These are phyloP conservation scores for Solanum paucissectum DNA, from an alignment of 257 asterid species.

Conservation along the genomic window DNA sequence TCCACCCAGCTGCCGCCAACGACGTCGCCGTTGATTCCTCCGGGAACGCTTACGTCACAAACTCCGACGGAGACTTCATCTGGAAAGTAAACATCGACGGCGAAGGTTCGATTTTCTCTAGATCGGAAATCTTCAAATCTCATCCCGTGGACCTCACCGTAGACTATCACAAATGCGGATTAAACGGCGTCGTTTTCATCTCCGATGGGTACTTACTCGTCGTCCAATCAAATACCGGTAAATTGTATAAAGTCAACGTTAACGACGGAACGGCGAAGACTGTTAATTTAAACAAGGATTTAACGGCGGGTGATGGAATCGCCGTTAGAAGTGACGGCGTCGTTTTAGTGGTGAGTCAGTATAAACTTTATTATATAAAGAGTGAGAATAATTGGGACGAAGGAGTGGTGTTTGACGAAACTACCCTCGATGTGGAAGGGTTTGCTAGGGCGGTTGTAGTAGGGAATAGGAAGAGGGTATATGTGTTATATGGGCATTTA, in stretches of 20 bases:
- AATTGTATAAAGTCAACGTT: slow-evolving; percentile 47
- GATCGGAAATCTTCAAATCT: slow-evolving; percentile 34
- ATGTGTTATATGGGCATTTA: slow-evolving; percentile 65
- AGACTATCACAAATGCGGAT: slow-evolving; percentile 23
- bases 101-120: slow-evolving; percentile 39
- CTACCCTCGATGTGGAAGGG: slow-evolving; percentile 53
- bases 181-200: slow-evolving; percentile 58
- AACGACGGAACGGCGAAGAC: slow-evolving; percentile 56
- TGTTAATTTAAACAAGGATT: slow-evolving; percentile 36
- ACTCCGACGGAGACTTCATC: slow-evolving; percentile 46
- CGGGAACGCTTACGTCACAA: slow-evolving; percentile 68
- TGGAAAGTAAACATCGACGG: slow-evolving; percentile 55
- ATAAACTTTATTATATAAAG: slow-evolving; percentile 41
- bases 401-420: slow-evolving; percentile 81
- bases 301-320: slow-evolving; percentile 59
- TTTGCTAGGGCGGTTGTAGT: slow-evolving; percentile 56
- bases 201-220: slow-evolving; percentile 54
- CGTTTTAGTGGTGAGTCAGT: slow-evolving; percentile 50
- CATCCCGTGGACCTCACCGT: slow-evolving; percentile 19
- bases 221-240: slow-evolving; percentile 69
- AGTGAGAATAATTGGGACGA: slow-evolving; percentile 68
- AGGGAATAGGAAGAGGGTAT: slow-evolving; percentile 57
- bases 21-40: slow-evolving; percentile 57
- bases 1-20: slow-evolving; percentile 22
- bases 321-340: slow-evolving; percentile 66